Conservation (phyloP, 1,284 basidiomycete species). For the Pseudozyma thailandica region DNA sequence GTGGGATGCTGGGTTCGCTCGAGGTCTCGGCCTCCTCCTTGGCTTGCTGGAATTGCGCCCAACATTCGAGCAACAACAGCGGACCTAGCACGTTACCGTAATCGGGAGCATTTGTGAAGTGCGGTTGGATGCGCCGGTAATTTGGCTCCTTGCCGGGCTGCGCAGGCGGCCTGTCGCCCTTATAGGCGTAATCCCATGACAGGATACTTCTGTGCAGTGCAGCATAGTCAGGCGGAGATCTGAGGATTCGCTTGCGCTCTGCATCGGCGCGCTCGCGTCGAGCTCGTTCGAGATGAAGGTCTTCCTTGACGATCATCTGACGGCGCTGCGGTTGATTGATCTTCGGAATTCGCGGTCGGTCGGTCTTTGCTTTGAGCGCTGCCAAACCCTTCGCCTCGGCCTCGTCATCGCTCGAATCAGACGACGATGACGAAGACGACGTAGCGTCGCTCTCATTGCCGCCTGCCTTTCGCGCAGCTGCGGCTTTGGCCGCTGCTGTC, state of each 20-base stretch:
- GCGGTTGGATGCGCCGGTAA: slow-evolving; percentile 71
- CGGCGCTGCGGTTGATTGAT: slow-evolving; percentile 72
- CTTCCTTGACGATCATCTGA: slow-evolving; percentile 78
- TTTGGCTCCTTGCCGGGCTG: slow-evolving; percentile 70
- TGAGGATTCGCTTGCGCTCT: slow-evolving; percentile 72
- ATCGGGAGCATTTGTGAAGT: slow-evolving; percentile 76
- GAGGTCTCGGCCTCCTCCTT: slow-evolving; percentile 74
- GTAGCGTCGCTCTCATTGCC: slow-evolving; percentile 49
- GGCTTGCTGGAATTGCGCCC: slow-evolving; percentile 85
- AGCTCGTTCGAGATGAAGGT: slow-evolving; percentile 59
- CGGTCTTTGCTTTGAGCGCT: slow-evolving; percentile 70
- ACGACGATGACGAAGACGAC: slow-evolving; percentile 61
- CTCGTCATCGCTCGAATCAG: slow-evolving; percentile 72
- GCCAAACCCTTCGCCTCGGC: slow-evolving; percentile 71
- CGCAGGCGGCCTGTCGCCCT: slow-evolving; percentile 72
- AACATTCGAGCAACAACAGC: slow-evolving; percentile 88
- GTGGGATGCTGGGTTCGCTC: slow-evolving; percentile 27
- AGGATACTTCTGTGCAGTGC: slow-evolving; percentile 83
- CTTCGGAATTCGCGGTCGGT: slow-evolving; percentile 64
- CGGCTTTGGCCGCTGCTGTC: slow-evolving; percentile 27
- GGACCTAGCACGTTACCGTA: slow-evolving; percentile 85
- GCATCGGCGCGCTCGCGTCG: slow-evolving; percentile 47
- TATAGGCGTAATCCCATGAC: slow-evolving; percentile 84
- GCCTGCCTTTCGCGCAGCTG: slow-evolving; percentile 25
- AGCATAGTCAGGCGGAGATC: slow-evolving; percentile 84